These are phyloP conservation scores for Tuber microsphaerosporum DNA, from an alignment of 495 filamentous ascomycete genomes.

Conservation along the genomic window DNA sequence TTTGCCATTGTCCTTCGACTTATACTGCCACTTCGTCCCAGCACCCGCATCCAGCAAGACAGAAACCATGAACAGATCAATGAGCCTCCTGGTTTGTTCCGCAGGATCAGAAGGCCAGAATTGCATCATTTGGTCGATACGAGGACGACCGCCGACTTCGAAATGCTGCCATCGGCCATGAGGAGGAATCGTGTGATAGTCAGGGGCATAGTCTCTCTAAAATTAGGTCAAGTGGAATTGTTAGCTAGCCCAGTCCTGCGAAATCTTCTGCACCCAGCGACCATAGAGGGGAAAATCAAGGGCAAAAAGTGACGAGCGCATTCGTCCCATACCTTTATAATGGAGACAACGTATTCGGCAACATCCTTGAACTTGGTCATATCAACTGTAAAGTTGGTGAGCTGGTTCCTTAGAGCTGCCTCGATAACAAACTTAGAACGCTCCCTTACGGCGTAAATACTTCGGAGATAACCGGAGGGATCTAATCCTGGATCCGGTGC, in stretches of 20 bases:
- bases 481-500: constrained; percentile 85
- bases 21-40: constrained; percentile 78
- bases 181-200: constrained; percentile 75
- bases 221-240: constrained; percentile 13
- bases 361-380: constrained; percentile 79
- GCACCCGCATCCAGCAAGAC: constrained; percentile 84
- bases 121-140: constrained; percentile 63
- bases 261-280: not conserved
- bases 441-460: constrained; percentile 81
- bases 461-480: constrained; percentile 84
- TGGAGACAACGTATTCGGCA: constrained; percentile 84
- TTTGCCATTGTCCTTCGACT: constrained; percentile 80
- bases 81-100: constrained; percentile 67
- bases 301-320: not conserved
- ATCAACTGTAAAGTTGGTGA: constrained; percentile 89
- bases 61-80: constrained; percentile 84
- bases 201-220: constrained; percentile 80
- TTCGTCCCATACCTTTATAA: constrained; percentile 71
- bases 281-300: not conserved
- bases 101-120: constrained; percentile 61
- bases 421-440: constrained; percentile 63
- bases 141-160: constrained; percentile 68
- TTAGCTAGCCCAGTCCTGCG: not conserved
- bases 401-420: constrained; percentile 68
- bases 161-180: constrained; percentile 91